A percentile compares a stretch with the other conserved stretches of the same genome.
Conservation (phyloP, 1,139 yeast genomes). For the Yamadazyma blattariae region DNA sequence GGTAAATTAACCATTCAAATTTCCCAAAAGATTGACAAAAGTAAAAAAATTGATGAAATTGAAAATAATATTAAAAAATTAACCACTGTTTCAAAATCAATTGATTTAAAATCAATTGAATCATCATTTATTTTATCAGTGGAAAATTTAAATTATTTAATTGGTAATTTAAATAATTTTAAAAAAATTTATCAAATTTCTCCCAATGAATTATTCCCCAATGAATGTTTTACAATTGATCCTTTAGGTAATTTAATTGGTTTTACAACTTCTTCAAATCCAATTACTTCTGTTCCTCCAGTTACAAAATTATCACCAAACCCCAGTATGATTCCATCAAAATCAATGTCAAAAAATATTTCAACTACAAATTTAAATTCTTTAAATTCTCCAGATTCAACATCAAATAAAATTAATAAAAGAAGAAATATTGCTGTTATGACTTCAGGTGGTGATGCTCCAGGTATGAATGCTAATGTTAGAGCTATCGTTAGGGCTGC, state of each 20-base stretch:
- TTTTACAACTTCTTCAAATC: slow-evolving; percentile 57
- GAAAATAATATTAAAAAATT: slow-evolving; percentile 21
- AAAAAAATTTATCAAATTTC: slow-evolving; percentile 32
- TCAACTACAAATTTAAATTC: slow-evolving; percentile 10
- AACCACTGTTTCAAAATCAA: slow-evolving; percentile 21
- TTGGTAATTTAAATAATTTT: slow-evolving; percentile 26
- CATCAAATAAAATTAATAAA: slow-evolving; percentile 8
- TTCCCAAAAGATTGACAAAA: slow-evolving; percentile 22
- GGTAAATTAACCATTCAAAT: slow-evolving; percentile 29
- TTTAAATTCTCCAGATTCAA: background rate
- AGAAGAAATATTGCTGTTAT: slow-evolving; percentile 79
- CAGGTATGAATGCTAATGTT: slow-evolving; percentile 96
- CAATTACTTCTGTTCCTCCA: slow-evolving; percentile 53
- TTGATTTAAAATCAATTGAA: slow-evolving; percentile 54
- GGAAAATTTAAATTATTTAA: slow-evolving; percentile 31
- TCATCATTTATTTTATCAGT: slow-evolving; percentile 38
- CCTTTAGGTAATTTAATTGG: slow-evolving; percentile 70
- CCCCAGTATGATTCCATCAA: slow-evolving; percentile 10
- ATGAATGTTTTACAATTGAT: slow-evolving; percentile 64
- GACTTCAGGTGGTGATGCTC: slow-evolving; percentile 99
- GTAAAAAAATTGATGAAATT: slow-evolving; percentile 21
- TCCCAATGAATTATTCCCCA: slow-evolving; percentile 68
- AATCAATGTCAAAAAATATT: slow-evolving; percentile 15
- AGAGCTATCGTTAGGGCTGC: slow-evolving; percentile 93
- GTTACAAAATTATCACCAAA: slow-evolving; percentile 17